phyloP scores from a whole-genome alignment of 768 basidiomycete genomes.

The Tremella mesenterica region DNA sequence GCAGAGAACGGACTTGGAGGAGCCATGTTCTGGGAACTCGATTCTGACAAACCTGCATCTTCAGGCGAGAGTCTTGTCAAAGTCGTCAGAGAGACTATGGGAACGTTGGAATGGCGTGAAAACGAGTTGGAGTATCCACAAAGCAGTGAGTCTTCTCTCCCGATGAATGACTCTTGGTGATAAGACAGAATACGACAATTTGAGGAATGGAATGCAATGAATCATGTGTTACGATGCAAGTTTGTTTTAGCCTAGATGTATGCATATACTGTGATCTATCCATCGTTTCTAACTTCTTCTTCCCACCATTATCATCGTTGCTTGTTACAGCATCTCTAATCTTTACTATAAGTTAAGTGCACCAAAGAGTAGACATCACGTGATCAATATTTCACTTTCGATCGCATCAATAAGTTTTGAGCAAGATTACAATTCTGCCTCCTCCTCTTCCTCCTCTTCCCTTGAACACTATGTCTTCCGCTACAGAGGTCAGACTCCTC shows the following conservation, averaged over 20 bases:
- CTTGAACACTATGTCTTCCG: conserved; percentile 23
- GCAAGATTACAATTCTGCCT: too few relatives aligned
- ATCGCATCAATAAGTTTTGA: too few relatives aligned
- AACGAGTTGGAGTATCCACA: conserved; percentile 71
- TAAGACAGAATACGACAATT: conserved; percentile 36
- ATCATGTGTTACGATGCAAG: not conserved
- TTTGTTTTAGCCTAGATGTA: not conserved
- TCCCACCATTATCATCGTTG: not conserved
- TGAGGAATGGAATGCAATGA: conserved; percentile 27
- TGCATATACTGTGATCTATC: too few relatives aligned
- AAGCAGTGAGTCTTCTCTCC: conserved; percentile 49
- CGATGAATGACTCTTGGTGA: conserved; percentile 66
- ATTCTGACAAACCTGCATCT: conserved; percentile 66
- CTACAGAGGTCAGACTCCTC: conserved; percentile 53
- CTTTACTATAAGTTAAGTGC: too few relatives aligned
- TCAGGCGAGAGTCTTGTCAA: conserved; percentile 60
- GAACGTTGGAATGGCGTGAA: conserved; percentile 55
- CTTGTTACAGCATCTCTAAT: too few relatives aligned
- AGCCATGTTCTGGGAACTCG: conserved; percentile 70
- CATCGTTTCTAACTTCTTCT: not conserved
- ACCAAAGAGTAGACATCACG: too few relatives aligned
- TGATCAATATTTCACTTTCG: too few relatives aligned
- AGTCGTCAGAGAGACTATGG: conserved; percentile 71
- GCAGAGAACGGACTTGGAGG: conserved; percentile 67
- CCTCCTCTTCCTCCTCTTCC: too few relatives aligned